Base-by-base conservation (phyloP, 495 filamentous ascomycete genomes). In the Penicillium goetzii region DNA sequence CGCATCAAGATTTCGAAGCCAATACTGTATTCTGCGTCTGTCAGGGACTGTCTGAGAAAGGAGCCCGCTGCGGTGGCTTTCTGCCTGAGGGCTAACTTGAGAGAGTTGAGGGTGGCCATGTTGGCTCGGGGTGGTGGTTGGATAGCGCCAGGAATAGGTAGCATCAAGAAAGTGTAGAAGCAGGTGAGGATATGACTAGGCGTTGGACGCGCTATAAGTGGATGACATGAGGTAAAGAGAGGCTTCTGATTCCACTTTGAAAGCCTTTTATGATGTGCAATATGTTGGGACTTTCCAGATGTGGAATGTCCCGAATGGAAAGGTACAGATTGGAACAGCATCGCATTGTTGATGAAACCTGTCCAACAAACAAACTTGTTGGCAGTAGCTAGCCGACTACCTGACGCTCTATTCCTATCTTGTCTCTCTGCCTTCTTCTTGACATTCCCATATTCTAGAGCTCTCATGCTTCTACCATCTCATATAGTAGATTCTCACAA, bases 61-160 rank as follows among this genome's bases (percentile, higher is more conserved):
- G 32, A 38, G 3, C 4, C 40, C 23, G 52, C 76, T 52, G 63
- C 54, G 40, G 64, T 72, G 59, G 71, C 75, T 64, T 73, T 74
- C 56, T 83, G 69, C 72, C 67, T 75, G 38, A 88, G 83, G 38
- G 80, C 79, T 45, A 32, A 28, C 70, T 85, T 85, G 33, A 88
- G 75, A 50, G 71, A 68, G 32, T 81, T 67, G 65, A 88, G 75
- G 54, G 76, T 85, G 41, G 83, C 78, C 84, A 88, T 88, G 26
- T 61, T 52, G 25, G 4, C 7, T 30, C 17, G 49, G 17, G 0
- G 14, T 32, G 1, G 6, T 52, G 30, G 2, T 23, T 11, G 41
- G 11, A 23, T 38, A 4, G 19, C 8, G 36, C 3, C 15, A 15
- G 36, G 36, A 32, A 32, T 7, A 32, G n/a, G n/a, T n/a, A n/a